Evolutionary conservation across 2,329 filamentous ascomycete species (phyloP), one percentile per base, ranked within the genome.

Genomic region (Colletotrichum gloeosporioides): DNA sequence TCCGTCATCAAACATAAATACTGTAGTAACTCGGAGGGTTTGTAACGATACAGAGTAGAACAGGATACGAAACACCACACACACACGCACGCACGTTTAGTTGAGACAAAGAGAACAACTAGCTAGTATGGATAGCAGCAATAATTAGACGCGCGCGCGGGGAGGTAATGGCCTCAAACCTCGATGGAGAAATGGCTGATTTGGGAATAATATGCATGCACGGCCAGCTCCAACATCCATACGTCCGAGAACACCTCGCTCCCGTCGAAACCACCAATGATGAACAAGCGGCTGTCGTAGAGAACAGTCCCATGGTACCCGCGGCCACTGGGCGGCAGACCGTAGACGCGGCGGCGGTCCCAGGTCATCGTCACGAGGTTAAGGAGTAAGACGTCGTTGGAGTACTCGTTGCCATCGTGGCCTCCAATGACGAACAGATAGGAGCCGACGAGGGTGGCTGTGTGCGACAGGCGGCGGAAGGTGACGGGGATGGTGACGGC

Each of bases 291-390:
- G 79, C 90, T 92, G 81, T 94, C 93, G 80, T 94, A 90, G 57
- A 94, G 85, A 18, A 93, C 90, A 1, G 92, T 88, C 66, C 92
- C 91, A 82, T 94, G 93, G 81, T 94, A 94, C 0, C 93, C 93
- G 74, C 93, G 86, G 12, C 92, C 92, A 80, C 88, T 90, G 1
- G 92, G 92, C 13, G 90, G 88, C 77, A 90, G 84, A 27, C 92
- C 92, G 80, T 94, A 94, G 10, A 93, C 90, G 77, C 87, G 90
- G 77, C 93, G 88, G 81, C 89, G 90, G 81, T 94, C 93, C 93
- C 93, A 94, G n/a, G 91, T 90, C 93, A 94, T 94, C 55, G 92
- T 94, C 39, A 94, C 92, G 8, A 94, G 87, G 81, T 94, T 94
- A 36, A 94, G 87, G 67, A 94, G 86, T 73, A 94, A 86, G 63